A percentile compares a stretch with the other conserved stretches of the same genome.
Evolutionary conservation across 2,329 filamentous ascomycete genomes (phyloP).

Genomic region (Cryphonectria parasitica): DNA sequence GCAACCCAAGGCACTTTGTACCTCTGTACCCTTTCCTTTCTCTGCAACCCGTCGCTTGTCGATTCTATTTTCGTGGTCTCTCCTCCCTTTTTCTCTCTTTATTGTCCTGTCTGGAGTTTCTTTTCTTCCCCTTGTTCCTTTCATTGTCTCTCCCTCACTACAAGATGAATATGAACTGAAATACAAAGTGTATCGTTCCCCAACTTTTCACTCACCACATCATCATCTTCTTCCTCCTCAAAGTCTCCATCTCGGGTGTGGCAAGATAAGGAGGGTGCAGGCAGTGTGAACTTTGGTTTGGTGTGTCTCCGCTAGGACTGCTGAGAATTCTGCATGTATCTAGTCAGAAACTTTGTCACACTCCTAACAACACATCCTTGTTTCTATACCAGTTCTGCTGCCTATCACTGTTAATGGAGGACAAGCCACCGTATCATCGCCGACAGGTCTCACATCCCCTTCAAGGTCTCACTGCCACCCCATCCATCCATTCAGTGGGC

Average conservation of each 20-base stretch:
- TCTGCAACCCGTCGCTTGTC: neutral
- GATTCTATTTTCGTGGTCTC: neutral
- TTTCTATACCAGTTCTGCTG: neutral
- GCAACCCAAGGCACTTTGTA: constrained; percentile 3
- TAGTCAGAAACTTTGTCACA: constrained; percentile 2
- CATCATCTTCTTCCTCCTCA: neutral
- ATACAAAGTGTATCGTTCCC: no score
- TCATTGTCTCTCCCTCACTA: neutral
- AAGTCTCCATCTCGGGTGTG: neutral
- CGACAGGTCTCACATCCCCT: neutral
- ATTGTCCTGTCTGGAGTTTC: neutral
- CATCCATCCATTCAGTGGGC: neutral
- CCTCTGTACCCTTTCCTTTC: neutral
- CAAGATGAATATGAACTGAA: no score
- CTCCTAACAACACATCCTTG: constrained; percentile 18
- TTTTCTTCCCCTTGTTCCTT: neutral
- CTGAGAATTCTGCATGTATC: constrained; percentile 14
- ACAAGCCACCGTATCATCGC: neutral
- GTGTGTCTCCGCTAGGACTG: constrained; percentile 14
- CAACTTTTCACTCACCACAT: no score
- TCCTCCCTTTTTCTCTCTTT: neutral
- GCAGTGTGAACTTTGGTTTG: neutral
- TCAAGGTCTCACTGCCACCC: constrained; percentile 6
- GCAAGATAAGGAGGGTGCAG: neutral
- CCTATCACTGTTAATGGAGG: neutral